These are phyloP conservation scores for Vigna angularis DNA, from an alignment of 306 rosid genomes.

Conservation along the genomic window DNA sequence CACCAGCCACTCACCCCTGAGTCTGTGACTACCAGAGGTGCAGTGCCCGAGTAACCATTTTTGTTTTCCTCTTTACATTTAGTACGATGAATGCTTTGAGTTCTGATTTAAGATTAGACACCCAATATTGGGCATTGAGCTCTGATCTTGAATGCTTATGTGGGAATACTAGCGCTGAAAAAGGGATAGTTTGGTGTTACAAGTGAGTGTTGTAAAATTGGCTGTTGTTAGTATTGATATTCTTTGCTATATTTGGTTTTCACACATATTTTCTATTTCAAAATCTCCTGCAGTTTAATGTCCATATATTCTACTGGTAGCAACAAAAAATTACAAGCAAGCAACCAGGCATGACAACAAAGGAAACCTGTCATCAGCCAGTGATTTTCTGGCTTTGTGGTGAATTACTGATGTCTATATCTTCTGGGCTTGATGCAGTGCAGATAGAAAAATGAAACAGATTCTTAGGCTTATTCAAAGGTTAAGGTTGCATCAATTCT, in stretches of 20 bases:
- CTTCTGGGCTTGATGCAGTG: constrained; percentile 1
- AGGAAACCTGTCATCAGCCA: constrained; percentile 11
- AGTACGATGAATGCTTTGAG: not conserved
- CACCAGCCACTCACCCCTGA: not conserved
- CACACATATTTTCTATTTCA: not conserved
- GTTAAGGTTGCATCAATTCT: not conserved
- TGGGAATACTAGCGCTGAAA: not conserved
- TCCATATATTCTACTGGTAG: constrained; percentile 19
- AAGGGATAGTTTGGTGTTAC: not conserved
- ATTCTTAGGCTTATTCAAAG: constrained; percentile 25
- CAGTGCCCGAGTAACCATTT: not conserved
- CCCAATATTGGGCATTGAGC: not conserved
- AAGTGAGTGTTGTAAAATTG: constrained; percentile 33
- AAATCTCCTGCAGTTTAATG: constrained; percentile 32
- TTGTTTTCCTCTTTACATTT: not conserved
- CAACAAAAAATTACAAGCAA: not conserved
- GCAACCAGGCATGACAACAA: constrained; percentile 23
- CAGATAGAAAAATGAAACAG: not conserved
- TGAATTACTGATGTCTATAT: not conserved
- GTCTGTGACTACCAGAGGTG: not conserved
- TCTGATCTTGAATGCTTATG: not conserved
- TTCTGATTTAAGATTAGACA: constrained; percentile 28
- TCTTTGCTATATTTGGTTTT: not conserved
- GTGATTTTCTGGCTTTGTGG: not conserved
- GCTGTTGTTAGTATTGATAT: not conserved